Evolutionary conservation across 352 stramenopile genomes (phyloP).

Genomic region (Phytophthora constricta): DNA sequence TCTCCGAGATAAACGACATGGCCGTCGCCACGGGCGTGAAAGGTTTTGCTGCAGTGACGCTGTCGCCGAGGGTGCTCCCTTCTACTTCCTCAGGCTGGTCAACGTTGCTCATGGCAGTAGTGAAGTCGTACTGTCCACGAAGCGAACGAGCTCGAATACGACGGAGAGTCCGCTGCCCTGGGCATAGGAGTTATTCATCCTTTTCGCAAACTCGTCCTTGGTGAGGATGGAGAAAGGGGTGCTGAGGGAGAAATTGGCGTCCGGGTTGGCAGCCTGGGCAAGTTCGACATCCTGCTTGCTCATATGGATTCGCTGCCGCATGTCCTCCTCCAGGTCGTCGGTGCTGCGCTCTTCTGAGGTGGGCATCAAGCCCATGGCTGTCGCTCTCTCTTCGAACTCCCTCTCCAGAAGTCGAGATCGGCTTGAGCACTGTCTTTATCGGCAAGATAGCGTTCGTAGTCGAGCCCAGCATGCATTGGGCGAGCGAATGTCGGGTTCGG

Average conservation of each 20-base stretch:
- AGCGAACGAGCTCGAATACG: conserved; percentile 2
- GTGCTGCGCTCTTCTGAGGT: conserved; percentile 23
- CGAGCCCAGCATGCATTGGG: conserved; percentile 28
- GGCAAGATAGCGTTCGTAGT: conserved; percentile 45
- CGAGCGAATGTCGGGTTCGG: too few relatives aligned
- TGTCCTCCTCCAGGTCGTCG: conserved; percentile 34
- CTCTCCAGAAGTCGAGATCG: conserved; percentile 28
- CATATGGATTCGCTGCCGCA: conserved; percentile 39
- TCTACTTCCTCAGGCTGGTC: conserved; percentile 46
- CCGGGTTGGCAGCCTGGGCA: conserved; percentile 28
- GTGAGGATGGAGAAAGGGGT: conserved; percentile 45
- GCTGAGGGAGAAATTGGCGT: conserved; percentile 45
- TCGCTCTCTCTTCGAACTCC: conserved; percentile 15
- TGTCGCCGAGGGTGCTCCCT: conserved; percentile 18
- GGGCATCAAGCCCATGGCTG: conserved; percentile 25
- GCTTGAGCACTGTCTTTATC: conserved; percentile 25
- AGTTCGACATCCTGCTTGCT: conserved; percentile 29
- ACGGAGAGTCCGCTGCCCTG: conserved; percentile 13
- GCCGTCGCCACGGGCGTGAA: conserved; percentile 40
- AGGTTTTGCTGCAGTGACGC: conserved; percentile 61
- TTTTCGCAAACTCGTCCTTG: conserved; percentile 39
- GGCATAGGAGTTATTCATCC: conserved; percentile 32
- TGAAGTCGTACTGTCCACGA: conserved; percentile 12
- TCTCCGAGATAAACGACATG: conserved; percentile 22
- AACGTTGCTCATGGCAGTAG: background rate